Conservation (phyloP, 2,329 filamentous ascomycete species). For the Ophiostoma angusticollis region DNA sequence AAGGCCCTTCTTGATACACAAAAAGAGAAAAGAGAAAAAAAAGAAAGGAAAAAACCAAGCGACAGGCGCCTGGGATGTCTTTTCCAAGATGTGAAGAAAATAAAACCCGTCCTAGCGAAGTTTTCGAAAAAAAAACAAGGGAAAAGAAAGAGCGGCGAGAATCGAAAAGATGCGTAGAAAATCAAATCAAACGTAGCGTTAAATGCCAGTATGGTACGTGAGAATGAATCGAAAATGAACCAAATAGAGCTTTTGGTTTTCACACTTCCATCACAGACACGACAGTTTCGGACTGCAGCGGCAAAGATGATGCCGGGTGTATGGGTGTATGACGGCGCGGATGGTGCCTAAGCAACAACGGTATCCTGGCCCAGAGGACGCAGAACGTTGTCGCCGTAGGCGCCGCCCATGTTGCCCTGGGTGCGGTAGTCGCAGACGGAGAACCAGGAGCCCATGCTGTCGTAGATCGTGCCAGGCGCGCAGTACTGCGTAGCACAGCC, state of each 20-base stretch:
- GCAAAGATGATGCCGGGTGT: too few relatives aligned
- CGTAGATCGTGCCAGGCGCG: conserved; percentile 32
- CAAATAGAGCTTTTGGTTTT: too few relatives aligned
- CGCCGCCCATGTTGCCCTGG: conserved; percentile 40
- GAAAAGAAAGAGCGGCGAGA: too few relatives aligned
- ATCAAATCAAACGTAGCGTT: too few relatives aligned
- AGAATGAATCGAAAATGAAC: too few relatives aligned
- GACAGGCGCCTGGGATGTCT: too few relatives aligned
- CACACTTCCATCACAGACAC: too few relatives aligned
- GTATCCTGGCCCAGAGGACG: conserved; percentile 25
- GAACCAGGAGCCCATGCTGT: conserved; percentile 47
- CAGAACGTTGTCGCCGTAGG: conserved; percentile 37
- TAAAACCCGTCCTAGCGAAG: conserved; percentile 1
- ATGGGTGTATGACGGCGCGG: too few relatives aligned
- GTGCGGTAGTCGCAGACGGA: conserved; percentile 83
- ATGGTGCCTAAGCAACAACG: conserved; percentile 14
- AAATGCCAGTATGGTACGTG: too few relatives aligned
- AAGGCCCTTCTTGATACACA: background rate
- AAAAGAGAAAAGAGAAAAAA: conserved; percentile 2
- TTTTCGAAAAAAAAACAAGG: background rate
- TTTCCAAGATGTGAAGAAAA: conserved; percentile 5
- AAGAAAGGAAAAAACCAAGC: background rate
- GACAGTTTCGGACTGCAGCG: background rate
- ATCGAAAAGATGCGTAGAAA: too few relatives aligned
- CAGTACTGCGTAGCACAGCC: conserved; percentile 51